Conservation (phyloP, 1,284 basidiomycete species). For the Boletus smithii region DNA sequence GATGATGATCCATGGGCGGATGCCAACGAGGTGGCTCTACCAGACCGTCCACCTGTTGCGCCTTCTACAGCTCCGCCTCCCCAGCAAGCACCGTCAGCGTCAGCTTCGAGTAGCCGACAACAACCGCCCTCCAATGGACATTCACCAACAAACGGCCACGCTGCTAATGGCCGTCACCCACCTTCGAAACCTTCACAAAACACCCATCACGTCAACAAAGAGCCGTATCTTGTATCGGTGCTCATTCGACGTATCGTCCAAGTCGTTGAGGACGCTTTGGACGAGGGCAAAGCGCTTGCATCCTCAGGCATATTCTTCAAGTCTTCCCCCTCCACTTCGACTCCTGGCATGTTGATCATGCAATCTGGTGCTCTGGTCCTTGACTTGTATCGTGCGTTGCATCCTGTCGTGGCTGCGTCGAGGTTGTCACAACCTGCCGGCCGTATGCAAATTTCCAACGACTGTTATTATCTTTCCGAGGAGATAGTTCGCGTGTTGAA, state of each 20-base stretch:
- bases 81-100: constrained; percentile 31
- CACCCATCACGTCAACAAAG: constrained; percentile 37
- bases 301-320: constrained; percentile 50
- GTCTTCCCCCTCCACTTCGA: constrained; percentile 24
- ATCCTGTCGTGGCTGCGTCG: constrained; percentile 65
- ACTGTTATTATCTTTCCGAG: constrained; percentile 68
- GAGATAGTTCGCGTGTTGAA: constrained; percentile 43
- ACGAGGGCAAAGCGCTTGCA: constrained; percentile 56
- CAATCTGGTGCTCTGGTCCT: constrained; percentile 67
- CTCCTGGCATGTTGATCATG: constrained; percentile 53
- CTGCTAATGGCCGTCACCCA: constrained; percentile 18
- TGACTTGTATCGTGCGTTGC: constrained; percentile 80
- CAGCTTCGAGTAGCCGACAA: constrained; percentile 48
- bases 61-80: constrained; percentile 41
- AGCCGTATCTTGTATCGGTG: constrained; percentile 57
- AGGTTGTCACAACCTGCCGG: constrained; percentile 56
- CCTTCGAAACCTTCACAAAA: constrained; percentile 15
- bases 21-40: constrained; percentile 17
- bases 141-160: constrained; percentile 31
- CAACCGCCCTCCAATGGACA: constrained; percentile 17
- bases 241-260: constrained; percentile 55
- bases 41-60: constrained; percentile 22
- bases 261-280: constrained; percentile 55
- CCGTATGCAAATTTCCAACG: constrained; percentile 83
- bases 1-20: constrained; percentile 70